Evolutionary conservation across 2,329 filamentous ascomycete genomes (phyloP).

Genomic region (Aspergillus novoparasiticus): DNA sequence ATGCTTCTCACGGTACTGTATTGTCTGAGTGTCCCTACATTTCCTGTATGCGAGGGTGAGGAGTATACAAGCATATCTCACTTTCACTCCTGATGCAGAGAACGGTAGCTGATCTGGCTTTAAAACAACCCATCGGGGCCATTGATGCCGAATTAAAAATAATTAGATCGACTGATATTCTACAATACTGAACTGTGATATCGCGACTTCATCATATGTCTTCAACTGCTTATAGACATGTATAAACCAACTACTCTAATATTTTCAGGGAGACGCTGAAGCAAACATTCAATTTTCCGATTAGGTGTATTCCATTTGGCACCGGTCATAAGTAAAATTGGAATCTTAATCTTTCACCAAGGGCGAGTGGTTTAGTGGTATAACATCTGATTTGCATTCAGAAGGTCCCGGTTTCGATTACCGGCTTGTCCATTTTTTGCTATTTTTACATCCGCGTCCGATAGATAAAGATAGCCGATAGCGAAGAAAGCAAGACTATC

Average conservation of each 20-base stretch:
- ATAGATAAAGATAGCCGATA: neutral
- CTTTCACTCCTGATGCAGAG: no score
- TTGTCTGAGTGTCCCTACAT: no score
- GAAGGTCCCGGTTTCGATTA: conserved; percentile 18
- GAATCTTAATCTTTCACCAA: neutral
- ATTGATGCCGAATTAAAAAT: neutral
- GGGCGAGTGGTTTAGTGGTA: conserved; percentile 16
- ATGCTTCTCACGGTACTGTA: no score
- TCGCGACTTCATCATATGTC: rapidly evolving
- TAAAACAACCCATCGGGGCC: no score
- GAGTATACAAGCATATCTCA: no score
- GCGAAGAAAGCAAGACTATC: no score
- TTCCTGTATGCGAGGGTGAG: no score
- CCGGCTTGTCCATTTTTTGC: conserved; percentile 12
- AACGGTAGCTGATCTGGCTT: no score
- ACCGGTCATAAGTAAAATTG: rapidly evolving
- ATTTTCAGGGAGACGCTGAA: no score
- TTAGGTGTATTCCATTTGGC: rapidly evolving
- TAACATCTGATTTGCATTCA: conserved; percentile 14
- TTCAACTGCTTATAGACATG: neutral
- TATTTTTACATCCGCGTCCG: neutral
- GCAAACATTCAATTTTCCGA: no score
- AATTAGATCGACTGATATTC: neutral
- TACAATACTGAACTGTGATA: neutral
- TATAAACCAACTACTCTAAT: neutral